Evolutionary conservation across 352 stramenopile species (phyloP).

Genomic region (Phytophthora sansomeana): DNA sequence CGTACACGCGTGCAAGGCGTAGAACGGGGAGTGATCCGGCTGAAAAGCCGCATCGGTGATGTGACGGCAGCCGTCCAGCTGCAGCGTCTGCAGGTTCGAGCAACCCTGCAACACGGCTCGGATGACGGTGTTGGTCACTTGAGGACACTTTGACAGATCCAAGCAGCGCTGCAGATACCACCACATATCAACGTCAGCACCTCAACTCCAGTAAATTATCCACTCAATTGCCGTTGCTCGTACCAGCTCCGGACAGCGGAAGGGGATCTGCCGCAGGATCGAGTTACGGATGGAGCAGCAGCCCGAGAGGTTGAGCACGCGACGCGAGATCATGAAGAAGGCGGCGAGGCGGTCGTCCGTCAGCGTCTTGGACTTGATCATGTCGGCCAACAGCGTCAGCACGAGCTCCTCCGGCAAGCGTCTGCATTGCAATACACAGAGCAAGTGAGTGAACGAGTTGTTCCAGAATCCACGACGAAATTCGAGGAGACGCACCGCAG

Average conservation of each 20-base stretch:
- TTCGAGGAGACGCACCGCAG: constrained; percentile 54
- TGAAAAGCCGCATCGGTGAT: constrained; percentile 91
- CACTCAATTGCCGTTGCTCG: constrained; percentile 2
- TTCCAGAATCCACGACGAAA: neutral
- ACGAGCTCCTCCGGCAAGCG: constrained; percentile 85
- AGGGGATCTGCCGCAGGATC: constrained; percentile 87
- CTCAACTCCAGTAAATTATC: neutral
- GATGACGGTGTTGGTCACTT: constrained; percentile 90
- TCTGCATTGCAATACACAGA: constrained; percentile 32
- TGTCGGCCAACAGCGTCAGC: constrained; percentile 71
- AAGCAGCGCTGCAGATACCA: constrained; percentile 64
- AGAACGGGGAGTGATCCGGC: constrained; percentile 78
- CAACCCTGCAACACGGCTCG: constrained; percentile 81
- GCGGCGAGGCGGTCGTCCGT: constrained; percentile 84
- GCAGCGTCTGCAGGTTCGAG: constrained; percentile 74
- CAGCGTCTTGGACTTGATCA: constrained; percentile 77
- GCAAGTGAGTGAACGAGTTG: neutral
- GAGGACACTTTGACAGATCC: constrained; percentile 85
- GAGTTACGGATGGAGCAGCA: constrained; percentile 88
- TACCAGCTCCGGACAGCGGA: constrained; percentile 84
- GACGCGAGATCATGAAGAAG: constrained; percentile 83
- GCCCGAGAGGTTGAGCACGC: constrained; percentile 74
- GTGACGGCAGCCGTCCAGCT: constrained; percentile 86
- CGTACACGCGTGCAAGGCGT: constrained; percentile 71
- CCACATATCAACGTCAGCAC: constrained; percentile 3